Conservation (phyloP, 495 filamentous ascomycete species). For the Daldinia concentrica region DNA sequence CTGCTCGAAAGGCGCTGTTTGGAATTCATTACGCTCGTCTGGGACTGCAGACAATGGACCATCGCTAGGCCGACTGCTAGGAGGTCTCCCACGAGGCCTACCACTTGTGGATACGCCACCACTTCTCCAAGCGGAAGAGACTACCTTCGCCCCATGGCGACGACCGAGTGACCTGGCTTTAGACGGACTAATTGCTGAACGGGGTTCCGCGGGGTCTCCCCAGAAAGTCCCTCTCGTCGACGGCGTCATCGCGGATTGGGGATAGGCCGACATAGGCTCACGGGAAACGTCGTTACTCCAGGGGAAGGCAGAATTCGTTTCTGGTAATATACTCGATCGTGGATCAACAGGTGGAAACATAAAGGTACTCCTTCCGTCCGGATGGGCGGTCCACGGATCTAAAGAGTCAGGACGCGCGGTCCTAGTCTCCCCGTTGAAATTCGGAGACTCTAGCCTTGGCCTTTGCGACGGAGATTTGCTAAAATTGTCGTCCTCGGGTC, state of each 20-base stretch:
- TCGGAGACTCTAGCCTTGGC: slow-evolving; percentile 73
- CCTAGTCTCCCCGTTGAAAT: slow-evolving; percentile 64
- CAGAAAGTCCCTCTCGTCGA: slow-evolving; percentile 58
- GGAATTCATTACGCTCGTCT: slow-evolving; percentile 53
- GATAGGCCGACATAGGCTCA: slow-evolving; percentile 73
- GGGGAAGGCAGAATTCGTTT: slow-evolving; percentile 38
- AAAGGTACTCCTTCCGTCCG: slow-evolving; percentile 54
- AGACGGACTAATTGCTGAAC: slow-evolving; percentile 73
- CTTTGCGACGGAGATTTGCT: slow-evolving; percentile 68
- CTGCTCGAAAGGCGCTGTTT: slow-evolving; percentile 42
- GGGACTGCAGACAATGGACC: slow-evolving; percentile 92
- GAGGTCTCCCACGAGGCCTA: slow-evolving; percentile 85
- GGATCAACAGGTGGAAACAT: slow-evolving; percentile 49
- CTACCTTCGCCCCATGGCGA: slow-evolving; percentile 86
- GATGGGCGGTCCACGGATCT: slow-evolving; percentile 61
- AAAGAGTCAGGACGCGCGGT: slow-evolving; percentile 46
- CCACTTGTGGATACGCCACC: slow-evolving; percentile 71
- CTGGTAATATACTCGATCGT: slow-evolving; percentile 43
- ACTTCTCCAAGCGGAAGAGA: slow-evolving; percentile 93
- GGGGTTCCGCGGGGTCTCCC: slow-evolving; percentile 66
- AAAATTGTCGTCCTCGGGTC: slow-evolving; percentile 74
- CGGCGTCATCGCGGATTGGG: slow-evolving; percentile 83
- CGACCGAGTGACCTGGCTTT: slow-evolving; percentile 66
- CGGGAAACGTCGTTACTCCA: slow-evolving; percentile 56
- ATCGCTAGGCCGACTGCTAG: slow-evolving; percentile 73